These are phyloP conservation scores for Acanthamoeba polyphaga DNA, from an alignment of 208 protist genomes.

Conservation along the genomic window DNA sequence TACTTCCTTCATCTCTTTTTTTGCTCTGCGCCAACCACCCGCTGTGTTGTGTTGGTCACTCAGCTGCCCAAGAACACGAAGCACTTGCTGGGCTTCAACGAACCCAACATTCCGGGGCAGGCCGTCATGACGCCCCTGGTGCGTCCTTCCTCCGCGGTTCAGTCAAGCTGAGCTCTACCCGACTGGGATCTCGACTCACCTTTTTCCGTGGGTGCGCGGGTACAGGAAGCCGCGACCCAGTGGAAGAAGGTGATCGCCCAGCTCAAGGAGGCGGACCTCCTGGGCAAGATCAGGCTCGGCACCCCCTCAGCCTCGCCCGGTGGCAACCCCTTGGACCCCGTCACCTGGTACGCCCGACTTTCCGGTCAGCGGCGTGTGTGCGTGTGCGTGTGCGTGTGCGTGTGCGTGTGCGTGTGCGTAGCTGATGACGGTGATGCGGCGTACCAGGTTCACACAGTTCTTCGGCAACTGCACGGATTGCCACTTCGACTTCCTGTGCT, in stretches of 20 bases:
- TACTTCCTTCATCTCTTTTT: background rate
- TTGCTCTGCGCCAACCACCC: no score
- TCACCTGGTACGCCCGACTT: background rate
- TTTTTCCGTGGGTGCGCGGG: background rate
- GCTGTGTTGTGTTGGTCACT: background rate
- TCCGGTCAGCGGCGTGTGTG: background rate
- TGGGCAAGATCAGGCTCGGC: conserved; percentile 32
- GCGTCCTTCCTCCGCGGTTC: background rate
- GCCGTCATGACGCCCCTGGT: background rate
- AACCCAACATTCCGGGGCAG: background rate
- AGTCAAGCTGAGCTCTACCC: background rate
- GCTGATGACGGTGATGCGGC: background rate
- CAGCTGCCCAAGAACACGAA: background rate
- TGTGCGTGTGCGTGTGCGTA: no score
- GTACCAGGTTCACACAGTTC: background rate
- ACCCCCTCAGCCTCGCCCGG: background rate
- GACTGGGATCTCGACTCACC: background rate
- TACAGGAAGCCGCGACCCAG: background rate
- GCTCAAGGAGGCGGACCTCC: background rate
- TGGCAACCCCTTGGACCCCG: background rate
- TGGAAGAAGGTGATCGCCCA: conserved; percentile 25
- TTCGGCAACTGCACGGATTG: conserved; percentile 32
- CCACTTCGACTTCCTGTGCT: conserved; percentile 12
- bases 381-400: no score
- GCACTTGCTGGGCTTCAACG: conserved; percentile 34